Evolutionary conservation across 352 stramenopile species (phyloP), one percentile per base, ranked within the genome.

Genomic region (Pythium apleroticum): DNA sequence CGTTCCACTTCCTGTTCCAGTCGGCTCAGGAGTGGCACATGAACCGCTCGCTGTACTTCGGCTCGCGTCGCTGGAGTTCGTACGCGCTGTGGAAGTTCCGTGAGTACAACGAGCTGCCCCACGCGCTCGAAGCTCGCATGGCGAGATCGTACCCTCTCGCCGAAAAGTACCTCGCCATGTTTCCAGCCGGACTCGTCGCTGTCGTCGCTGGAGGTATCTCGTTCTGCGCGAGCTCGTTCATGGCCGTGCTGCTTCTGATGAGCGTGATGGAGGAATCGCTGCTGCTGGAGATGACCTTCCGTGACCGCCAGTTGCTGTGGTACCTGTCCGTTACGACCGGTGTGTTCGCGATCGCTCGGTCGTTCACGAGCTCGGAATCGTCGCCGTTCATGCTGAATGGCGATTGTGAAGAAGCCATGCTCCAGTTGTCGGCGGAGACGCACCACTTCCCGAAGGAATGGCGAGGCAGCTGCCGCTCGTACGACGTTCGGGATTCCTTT

Each of bases 71-170:
- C 39, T 99, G 96, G 97, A 97, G 90, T 27, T 77, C 81, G 7
- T 86, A 95, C 56, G 87, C 91, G 37, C 63, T 93, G 20, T 97
- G 90, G 90, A 87, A 87, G 30, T 98, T 99, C 70, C 85, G 97
- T 50, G 97, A 99, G 79, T 99, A 99, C 80, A 99, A 99, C 76
- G 98, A 99, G 69, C 75, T 99, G 1, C 93, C 95, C n/a, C 97
- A 99, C 66, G 75, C 96, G 35, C 96, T 99, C 63, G 95, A 99
- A 63, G 80, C 86, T n/a, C 88, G 97, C 25, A 89, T 99, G 60
- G 85, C 81, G 37, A 86, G 93, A 17, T 98, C 91, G 19, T 98
- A 98, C 66, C 73, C 90, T 33, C 79, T 97, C 2, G 95, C 96
- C 2, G 88, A 98, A 37, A 77, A 86, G 4, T 99, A 99, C 73